Evolutionary conservation across 768 basidiomycete species (phyloP).

Genomic region (Trametes elegans): DNA sequence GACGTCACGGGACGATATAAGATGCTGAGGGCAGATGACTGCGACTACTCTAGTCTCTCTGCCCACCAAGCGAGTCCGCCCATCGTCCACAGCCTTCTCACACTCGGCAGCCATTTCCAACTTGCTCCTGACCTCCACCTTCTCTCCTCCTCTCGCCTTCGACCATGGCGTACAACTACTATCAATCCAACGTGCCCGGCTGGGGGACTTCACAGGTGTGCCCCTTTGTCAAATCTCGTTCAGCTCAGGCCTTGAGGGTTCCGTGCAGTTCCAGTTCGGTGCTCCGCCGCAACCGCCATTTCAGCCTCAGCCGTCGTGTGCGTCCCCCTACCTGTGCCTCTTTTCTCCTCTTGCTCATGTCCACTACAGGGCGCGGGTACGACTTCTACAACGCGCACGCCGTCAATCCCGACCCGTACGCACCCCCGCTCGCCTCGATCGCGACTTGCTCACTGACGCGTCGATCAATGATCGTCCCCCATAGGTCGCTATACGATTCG

Average conservation of each 20-base stretch:
- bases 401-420: conserved; percentile 55
- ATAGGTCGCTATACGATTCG: conserved; percentile 37
- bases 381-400: conserved; percentile 69
- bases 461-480: background rate
- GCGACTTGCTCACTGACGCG: conserved; percentile 15
- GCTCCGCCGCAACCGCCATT: conserved; percentile 34
- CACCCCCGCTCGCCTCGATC: background rate
- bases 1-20: conserved; percentile 21
- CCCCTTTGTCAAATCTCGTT: conserved; percentile 7
- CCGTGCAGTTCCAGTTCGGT: conserved; percentile 33
- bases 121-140: conserved; percentile 52
- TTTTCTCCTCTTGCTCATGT: conserved; percentile 10
- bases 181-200: conserved; percentile 32
- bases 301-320: conserved; percentile 54
- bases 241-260: background rate
- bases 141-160: conserved; percentile 12
- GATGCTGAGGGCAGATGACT: conserved; percentile 18
- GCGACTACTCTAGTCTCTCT: background rate
- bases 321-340: conserved; percentile 36
- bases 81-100: conserved; percentile 8
- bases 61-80: conserved; percentile 13
- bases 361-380: conserved; percentile 52
- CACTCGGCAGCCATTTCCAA: conserved; percentile 20
- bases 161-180: conserved; percentile 25
- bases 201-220: conserved; percentile 48